Evolutionary conservation across 2,329 filamentous ascomycete genomes (phyloP), one percentile per base, ranked within the genome.

Genomic region (Pyrenophora graminea): DNA sequence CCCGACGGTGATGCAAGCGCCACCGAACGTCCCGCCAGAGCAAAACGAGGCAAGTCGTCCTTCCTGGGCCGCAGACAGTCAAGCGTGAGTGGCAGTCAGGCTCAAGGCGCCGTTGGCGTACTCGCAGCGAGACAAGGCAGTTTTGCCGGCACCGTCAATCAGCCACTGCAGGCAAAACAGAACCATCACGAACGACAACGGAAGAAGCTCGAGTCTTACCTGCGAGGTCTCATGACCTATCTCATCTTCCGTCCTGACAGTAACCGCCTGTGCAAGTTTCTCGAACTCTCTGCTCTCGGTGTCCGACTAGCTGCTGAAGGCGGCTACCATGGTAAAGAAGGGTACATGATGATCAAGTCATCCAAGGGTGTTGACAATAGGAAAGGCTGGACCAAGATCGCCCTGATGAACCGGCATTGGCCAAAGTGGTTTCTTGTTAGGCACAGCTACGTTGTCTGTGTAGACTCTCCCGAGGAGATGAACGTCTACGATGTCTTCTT

Each of bases 401-500:
- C 91, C 64, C 82, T 96, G 56, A 89, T 91, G 67, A 85, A 86
- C 45, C 85, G 91, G 10, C 92, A 97, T 74, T 88, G 85, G 54
- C 90, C 91, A 15, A 97, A 97, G 72, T 99, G 94, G 94, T 99
- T 99, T 70, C 80, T 97, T 17, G 91, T 99, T n/a, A 83, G 94
- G 44, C 92, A 97, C 74, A 97, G 91, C 76, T 99, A 99, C 68
- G 87, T 99, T 53, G 93, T 96, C 38, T 97, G 93, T 62, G 92
- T 97, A n/a, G 93, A 97, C 70, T 97, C 94, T 0, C 94, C 94
- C 0, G 93, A 97, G 71, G 96, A 96, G 64, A 96, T 97, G 89
- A 93, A 96, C 66, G 95, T 97, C 30, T 97, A 96, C 71, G 95
- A 99, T 74, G 94, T 99, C 18, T 97, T 97, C 72, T 81, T 99